These are phyloP conservation scores for Lonicera japonica DNA, from an alignment of 129 eudicot species.

Conservation along the genomic window DNA sequence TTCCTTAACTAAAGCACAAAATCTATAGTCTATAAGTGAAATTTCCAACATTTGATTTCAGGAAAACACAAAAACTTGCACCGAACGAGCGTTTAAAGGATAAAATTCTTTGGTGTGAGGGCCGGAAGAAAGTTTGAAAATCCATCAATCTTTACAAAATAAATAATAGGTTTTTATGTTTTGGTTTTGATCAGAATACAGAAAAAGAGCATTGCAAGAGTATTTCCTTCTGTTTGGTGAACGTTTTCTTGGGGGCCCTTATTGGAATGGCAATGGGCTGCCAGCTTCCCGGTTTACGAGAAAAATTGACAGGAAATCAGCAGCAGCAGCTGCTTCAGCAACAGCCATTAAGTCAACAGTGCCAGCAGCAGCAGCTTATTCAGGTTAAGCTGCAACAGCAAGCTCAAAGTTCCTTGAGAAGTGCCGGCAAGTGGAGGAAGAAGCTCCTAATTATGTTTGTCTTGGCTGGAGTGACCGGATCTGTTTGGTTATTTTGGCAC, in stretches of 20 bases:
- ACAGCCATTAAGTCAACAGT: too few species aligned
- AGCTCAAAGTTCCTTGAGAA: slow-evolving; percentile 34
- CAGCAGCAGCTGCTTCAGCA: slow-evolving; percentile 14
- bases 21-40: too few species aligned
- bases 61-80: too few species aligned
- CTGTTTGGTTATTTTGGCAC: slow-evolving; percentile 49
- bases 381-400: slow-evolving; percentile 40
- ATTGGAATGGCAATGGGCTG: slow-evolving; percentile 37
- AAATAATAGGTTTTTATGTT: slow-evolving; percentile 3
- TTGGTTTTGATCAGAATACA: slow-evolving; percentile 22
- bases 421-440: slow-evolving; percentile 61
- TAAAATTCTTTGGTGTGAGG: not conserved
- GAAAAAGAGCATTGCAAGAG: slow-evolving; percentile 25
- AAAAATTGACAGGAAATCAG: slow-evolving; percentile 29
- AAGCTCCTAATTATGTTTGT: slow-evolving; percentile 43
- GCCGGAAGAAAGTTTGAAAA: not conserved
- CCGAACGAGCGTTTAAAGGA: too few species aligned
- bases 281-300: slow-evolving; percentile 21
- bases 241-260: slow-evolving; percentile 42
- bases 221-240: slow-evolving; percentile 19
- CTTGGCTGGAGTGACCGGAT: slow-evolving; percentile 33
- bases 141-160: not conserved
- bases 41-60: too few species aligned
- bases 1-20: not conserved
- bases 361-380: slow-evolving; percentile 20